Evolutionary conservation across 2,329 filamentous ascomycete species (phyloP).

Genomic region (Clarireedia homoeocarpa): DNA sequence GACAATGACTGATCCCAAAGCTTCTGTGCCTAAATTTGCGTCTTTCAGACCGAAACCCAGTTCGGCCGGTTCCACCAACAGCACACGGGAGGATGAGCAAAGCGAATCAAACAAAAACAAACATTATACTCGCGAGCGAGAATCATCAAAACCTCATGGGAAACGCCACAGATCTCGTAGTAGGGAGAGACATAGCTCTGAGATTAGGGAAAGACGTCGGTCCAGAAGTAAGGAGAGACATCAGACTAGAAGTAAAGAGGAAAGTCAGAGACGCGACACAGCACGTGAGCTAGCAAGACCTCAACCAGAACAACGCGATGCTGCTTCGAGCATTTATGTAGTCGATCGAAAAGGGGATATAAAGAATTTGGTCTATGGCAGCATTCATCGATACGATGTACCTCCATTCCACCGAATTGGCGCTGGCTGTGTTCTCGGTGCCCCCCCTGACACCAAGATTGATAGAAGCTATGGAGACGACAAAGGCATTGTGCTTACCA

Average conservation of each 20-base stretch:
- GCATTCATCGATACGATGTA: constrained; percentile 62
- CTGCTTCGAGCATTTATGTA: constrained; percentile 38
- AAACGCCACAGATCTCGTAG: constrained; percentile 6
- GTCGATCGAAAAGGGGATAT: constrained; percentile 71
- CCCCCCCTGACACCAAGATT: constrained; percentile 51
- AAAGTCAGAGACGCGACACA: not conserved
- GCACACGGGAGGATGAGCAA: constrained; percentile 12
- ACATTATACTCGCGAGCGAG: not conserved
- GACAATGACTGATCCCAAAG: constrained; percentile 21
- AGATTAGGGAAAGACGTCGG: constrained; percentile 5
- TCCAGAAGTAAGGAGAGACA: constrained; percentile 4
- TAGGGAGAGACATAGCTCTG: constrained; percentile 1
- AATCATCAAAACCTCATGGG: not conserved
- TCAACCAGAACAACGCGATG: not conserved
- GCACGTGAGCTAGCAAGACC: constrained; percentile 2
- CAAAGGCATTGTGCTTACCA: constrained; percentile 41
- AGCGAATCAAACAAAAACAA: constrained; percentile 7
- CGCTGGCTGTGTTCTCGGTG: constrained; percentile 62
- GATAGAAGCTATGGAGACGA: constrained; percentile 49
- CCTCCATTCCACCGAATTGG: constrained; percentile 65
- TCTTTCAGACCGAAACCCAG: constrained; percentile 56
- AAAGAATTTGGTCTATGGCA: constrained; percentile 67
- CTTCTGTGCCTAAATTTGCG: constrained; percentile 59
- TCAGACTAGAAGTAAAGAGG: not conserved
- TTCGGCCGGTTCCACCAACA: constrained; percentile 2